These are phyloP conservation scores for Oryza glaberrima DNA, from an alignment of 176 grass and related monocot species.

Conservation along the genomic window DNA sequence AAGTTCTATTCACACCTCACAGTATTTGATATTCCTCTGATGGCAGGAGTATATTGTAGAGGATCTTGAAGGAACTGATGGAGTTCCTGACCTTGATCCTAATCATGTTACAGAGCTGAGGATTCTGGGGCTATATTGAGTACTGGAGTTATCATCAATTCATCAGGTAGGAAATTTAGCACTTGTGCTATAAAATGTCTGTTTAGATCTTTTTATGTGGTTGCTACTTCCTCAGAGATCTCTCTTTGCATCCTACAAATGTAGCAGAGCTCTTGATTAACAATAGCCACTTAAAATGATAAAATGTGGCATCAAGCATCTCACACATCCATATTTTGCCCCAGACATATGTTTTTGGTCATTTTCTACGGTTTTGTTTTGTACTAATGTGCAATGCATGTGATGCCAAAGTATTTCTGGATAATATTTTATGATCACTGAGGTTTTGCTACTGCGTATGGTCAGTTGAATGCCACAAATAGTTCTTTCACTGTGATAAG, in stretches of 20 bases:
- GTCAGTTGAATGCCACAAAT: slow-evolving; percentile 11
- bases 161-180: slow-evolving; percentile 27
- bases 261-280: not conserved
- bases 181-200: slow-evolving; percentile 23
- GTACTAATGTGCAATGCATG: not conserved
- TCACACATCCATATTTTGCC: slow-evolving; percentile 13
- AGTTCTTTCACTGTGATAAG: slow-evolving; percentile 12
- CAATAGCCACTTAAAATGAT: slow-evolving; percentile 21
- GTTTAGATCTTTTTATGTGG: slow-evolving; percentile 4
- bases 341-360: not conserved
- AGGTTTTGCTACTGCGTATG: not conserved
- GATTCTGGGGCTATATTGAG: slow-evolving; percentile 91
- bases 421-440: not conserved
- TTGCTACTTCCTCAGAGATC: slow-evolving; percentile 23
- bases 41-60: slow-evolving; percentile 93
- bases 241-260: slow-evolving; percentile 4
- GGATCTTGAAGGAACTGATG: slow-evolving; percentile 75
- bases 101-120: slow-evolving; percentile 80
- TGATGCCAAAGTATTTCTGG: not conserved
- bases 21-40: slow-evolving; percentile 26
- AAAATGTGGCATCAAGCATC: slow-evolving; percentile 2
- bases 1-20: slow-evolving; percentile 20
- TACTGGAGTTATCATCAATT: slow-evolving; percentile 42
- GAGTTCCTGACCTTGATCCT: slow-evolving; percentile 80
- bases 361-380: slow-evolving; percentile 19